These are phyloP conservation scores for Mycena sanguinolenta DNA, from an alignment of 768 basidiomycete species.

Conservation along the genomic window DNA sequence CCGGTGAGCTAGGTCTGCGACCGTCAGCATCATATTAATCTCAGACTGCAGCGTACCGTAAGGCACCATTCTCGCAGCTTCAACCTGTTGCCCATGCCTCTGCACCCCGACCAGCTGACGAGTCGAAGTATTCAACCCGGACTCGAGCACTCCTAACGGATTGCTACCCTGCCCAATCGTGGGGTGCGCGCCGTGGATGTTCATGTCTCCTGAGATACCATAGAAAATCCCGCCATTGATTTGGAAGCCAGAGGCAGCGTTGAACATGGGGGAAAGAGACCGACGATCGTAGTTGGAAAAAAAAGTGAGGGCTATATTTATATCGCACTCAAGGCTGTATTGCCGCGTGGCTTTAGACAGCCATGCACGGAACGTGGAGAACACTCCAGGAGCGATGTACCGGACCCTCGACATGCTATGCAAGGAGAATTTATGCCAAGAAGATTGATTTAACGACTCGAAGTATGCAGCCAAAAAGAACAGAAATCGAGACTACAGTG, in stretches of 20 bases:
- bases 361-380: too few relatives aligned
- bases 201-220: neutral
- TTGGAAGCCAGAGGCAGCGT: neutral
- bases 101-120: neutral
- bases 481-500: too few relatives aligned
- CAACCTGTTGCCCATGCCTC: neutral
- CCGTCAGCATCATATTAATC: neutral
- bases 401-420: too few relatives aligned
- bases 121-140: neutral
- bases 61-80: neutral
- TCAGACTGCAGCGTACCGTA: neutral
- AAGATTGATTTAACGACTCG: too few relatives aligned
- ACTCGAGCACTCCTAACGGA: neutral
- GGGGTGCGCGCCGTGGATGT: neutral
- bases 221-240: neutral
- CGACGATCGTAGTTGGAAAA: neutral
- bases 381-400: too few relatives aligned
- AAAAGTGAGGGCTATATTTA: too few relatives aligned
- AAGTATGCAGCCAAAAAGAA: too few relatives aligned
- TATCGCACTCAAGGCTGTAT: too few relatives aligned
- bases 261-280: neutral
- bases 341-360: too few relatives aligned
- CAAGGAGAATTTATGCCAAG: too few relatives aligned
- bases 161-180: neutral
- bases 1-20: neutral